Conservation (phyloP, 768 basidiomycete species). For the Pluteus cervinus region DNA sequence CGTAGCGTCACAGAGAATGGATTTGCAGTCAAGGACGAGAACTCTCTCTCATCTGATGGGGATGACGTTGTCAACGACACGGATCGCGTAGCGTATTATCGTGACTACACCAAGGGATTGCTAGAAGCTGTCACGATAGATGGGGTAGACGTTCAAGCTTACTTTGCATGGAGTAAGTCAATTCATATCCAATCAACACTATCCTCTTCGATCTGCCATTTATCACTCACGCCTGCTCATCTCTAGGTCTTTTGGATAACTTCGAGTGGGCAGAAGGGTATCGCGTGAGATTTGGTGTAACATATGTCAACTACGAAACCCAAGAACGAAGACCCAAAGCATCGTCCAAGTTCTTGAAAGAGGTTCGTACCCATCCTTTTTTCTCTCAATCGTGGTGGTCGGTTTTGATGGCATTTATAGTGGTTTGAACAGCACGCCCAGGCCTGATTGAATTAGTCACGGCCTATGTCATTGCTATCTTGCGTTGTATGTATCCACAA, state of each 20-base stretch:
- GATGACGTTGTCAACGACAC: conserved; percentile 49
- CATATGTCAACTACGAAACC: conserved; percentile 66
- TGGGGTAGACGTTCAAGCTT: conserved; percentile 54
- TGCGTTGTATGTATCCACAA: no score
- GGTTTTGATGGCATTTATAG: conserved; percentile 14
- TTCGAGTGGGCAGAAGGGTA: conserved; percentile 55
- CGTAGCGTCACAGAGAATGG: conserved; percentile 72
- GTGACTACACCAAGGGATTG: conserved; percentile 47
- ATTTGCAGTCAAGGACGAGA: conserved; percentile 64
- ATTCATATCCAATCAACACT: no score
- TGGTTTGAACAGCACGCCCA: conserved; percentile 35
- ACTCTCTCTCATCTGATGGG: conserved; percentile 39
- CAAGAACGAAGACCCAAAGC: conserved; percentile 63
- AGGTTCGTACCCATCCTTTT: conserved; percentile 29
- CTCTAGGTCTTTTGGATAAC: conserved; percentile 1
- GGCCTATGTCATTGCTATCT: no score
- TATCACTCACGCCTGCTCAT: background rate
- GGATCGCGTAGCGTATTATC: conserved; percentile 66
- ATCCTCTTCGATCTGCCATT: conserved; percentile 1
- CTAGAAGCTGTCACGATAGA: conserved; percentile 56
- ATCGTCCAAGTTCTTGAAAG: conserved; percentile 49
- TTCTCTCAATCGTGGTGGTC: background rate
- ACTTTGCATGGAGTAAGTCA: conserved; percentile 63
- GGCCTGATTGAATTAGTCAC: no score
- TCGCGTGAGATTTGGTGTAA: conserved; percentile 61